phyloP scores from a whole-genome alignment of 2,329 filamentous ascomycete genomes.

The Ophiostoma montium region DNA sequence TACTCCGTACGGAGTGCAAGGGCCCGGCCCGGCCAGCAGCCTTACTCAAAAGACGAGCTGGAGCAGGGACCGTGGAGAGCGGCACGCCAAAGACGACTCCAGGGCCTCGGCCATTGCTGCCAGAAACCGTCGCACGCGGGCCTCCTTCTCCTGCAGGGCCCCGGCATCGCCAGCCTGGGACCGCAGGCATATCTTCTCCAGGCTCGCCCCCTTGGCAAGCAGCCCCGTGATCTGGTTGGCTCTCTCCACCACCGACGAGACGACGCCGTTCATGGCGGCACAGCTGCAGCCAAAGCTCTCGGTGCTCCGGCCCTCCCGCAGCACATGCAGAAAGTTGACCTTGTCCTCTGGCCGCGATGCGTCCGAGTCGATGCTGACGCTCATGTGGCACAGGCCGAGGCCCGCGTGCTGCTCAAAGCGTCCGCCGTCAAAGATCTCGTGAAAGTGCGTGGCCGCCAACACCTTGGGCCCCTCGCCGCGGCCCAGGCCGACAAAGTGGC shows the following conservation, averaged over 20 bases:
- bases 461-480: constrained; percentile 35
- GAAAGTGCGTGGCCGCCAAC: constrained; percentile 48
- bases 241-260: constrained; percentile 53
- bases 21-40: too few species aligned
- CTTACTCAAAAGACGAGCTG: neutral
- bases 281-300: constrained; percentile 80
- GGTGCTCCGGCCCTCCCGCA: constrained; percentile 51
- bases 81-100: neutral
- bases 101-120: constrained; percentile 12
- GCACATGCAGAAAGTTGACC: constrained; percentile 60
- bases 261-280: constrained; percentile 75
- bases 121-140: constrained; percentile 44
- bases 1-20: too few species aligned
- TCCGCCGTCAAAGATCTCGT: constrained; percentile 57
- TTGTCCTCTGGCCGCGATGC: constrained; percentile 42
- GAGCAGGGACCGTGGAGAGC: neutral
- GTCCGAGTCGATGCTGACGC: constrained; percentile 45
- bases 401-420: constrained; percentile 36
- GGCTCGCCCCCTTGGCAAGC: constrained; percentile 57
- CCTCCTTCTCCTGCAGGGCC: constrained; percentile 53
- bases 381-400: constrained; percentile 56
- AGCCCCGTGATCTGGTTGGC: constrained; percentile 61
- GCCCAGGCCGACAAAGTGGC: constrained; percentile 37
- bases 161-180: constrained; percentile 48
- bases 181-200: constrained; percentile 56